A percentile compares a stretch with the other conserved stretches of the same genome.
Evolutionary conservation across 2,329 filamentous ascomycete genomes (phyloP).

Genomic region (Fusarium bulbicola): DNA sequence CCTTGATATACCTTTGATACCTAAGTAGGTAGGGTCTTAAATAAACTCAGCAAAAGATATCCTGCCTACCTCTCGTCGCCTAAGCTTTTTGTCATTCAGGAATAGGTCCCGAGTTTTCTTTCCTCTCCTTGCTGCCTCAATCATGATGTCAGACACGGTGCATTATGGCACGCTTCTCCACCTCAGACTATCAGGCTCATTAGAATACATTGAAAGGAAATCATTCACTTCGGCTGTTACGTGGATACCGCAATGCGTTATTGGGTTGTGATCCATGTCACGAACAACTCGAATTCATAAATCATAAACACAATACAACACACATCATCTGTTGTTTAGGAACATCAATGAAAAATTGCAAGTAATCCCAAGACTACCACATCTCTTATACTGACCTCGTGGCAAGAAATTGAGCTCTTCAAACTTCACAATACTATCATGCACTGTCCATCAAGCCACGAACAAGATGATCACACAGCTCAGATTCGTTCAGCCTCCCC

Average conservation of each 20-base stretch:
- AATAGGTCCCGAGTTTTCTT: too few relatives aligned
- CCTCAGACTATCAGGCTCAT: background rate
- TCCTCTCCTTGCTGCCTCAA: background rate
- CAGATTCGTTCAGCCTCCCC: slow-evolving; percentile 11
- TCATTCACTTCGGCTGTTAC: background rate
- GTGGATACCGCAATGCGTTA: background rate
- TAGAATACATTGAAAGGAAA: background rate
- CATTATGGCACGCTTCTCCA: background rate
- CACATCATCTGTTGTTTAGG: background rate
- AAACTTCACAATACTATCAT: background rate
- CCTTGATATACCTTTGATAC: too few relatives aligned
- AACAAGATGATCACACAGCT: background rate
- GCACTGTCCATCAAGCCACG: background rate
- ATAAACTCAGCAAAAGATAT: too few relatives aligned
- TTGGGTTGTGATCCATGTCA: background rate
- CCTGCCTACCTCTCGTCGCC: too few relatives aligned
- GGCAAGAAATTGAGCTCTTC: background rate
- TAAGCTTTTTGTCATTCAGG: too few relatives aligned
- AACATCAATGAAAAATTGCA: background rate
- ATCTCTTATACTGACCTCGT: background rate
- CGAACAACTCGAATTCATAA: background rate
- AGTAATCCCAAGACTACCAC: too few relatives aligned
- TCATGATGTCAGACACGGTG: background rate
- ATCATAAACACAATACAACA: background rate
- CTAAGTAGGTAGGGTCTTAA: too few relatives aligned